These are phyloP conservation scores for Metschnikowia koreensis DNA, from an alignment of 805 yeast genomes.

Conservation along the genomic window DNA sequence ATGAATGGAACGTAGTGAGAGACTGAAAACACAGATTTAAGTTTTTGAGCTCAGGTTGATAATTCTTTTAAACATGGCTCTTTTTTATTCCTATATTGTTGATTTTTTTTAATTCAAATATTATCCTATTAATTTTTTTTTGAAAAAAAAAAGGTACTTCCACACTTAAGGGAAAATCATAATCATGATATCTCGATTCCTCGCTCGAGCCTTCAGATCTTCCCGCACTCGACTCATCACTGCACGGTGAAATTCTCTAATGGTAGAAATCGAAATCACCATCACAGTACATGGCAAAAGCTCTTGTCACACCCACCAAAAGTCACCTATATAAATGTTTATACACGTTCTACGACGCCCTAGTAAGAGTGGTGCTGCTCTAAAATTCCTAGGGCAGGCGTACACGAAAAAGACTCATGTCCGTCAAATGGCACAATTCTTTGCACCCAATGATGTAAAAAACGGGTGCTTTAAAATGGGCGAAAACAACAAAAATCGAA, in stretches of 20 bases:
- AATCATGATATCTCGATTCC: neutral
- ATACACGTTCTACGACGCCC: constrained; percentile 1
- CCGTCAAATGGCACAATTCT: constrained; percentile 9
- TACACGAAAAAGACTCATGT: neutral
- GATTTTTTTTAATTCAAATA: too few relatives aligned
- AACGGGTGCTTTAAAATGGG: neutral
- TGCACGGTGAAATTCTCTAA: constrained; percentile 1
- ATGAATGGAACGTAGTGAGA: too few relatives aligned
- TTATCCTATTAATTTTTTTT: too few relatives aligned
- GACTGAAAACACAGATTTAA: too few relatives aligned
- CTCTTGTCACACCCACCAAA: neutral
- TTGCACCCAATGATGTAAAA: constrained; percentile 9
- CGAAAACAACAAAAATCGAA: neutral
- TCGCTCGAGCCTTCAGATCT: neutral
- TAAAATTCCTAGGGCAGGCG: neutral
- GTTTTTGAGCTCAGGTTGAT: too few relatives aligned
- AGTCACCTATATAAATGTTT: neutral
- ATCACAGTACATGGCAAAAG: neutral
- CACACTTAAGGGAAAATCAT: too few relatives aligned
- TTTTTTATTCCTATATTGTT: too few relatives aligned
- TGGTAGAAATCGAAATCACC: neutral
- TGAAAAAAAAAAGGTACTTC: too few relatives aligned
- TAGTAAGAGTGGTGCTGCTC: neutral
- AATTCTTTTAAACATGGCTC: too few relatives aligned
- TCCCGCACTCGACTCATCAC: constrained; percentile 3